Evolutionary conservation across 192 early-diverging fungal species (phyloP).

Genomic region (Entomortierella beljakovae): DNA sequence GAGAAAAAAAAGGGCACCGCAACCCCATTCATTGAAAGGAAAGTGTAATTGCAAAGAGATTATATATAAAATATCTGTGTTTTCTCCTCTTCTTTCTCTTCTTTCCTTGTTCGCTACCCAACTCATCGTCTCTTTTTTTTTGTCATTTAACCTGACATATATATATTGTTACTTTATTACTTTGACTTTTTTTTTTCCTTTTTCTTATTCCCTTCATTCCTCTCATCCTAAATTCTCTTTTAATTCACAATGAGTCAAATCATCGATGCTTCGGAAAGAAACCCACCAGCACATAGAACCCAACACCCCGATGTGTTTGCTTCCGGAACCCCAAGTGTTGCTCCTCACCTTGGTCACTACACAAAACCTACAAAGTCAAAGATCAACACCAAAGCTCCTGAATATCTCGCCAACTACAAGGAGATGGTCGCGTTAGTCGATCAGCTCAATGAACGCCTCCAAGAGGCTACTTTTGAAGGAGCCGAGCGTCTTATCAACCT

Average conservation of each 20-base stretch:
- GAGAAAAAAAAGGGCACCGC: no score
- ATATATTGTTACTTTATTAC: background rate
- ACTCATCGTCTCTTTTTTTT: background rate
- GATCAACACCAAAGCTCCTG: slow-evolving; percentile 58
- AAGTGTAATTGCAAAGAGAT: no score
- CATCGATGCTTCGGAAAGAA: slow-evolving; percentile 40
- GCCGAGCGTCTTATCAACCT: slow-evolving; percentile 55
- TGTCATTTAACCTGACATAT: background rate
- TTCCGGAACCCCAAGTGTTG: slow-evolving; percentile 17
- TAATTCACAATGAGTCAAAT: slow-evolving; percentile 30
- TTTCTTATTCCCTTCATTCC: background rate
- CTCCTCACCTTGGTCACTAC: slow-evolving; percentile 53
- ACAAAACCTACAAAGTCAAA: slow-evolving; percentile 57
- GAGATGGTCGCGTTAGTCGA: slow-evolving; percentile 65
- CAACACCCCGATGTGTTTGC: slow-evolving; percentile 19
- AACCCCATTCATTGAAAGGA: no score
- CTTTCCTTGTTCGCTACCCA: background rate
- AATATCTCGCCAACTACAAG: slow-evolving; percentile 67
- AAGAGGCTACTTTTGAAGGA: slow-evolving; percentile 64
- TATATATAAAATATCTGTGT: background rate
- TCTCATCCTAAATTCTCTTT: background rate
- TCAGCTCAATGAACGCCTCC: slow-evolving; percentile 62
- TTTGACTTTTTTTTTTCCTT: background rate
- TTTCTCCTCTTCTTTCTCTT: background rate
- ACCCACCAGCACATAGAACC: slow-evolving; percentile 28